Evolutionary conservation across 108 stramenopile genomes (phyloP).

Genomic region (Cyclotella sp.): DNA sequence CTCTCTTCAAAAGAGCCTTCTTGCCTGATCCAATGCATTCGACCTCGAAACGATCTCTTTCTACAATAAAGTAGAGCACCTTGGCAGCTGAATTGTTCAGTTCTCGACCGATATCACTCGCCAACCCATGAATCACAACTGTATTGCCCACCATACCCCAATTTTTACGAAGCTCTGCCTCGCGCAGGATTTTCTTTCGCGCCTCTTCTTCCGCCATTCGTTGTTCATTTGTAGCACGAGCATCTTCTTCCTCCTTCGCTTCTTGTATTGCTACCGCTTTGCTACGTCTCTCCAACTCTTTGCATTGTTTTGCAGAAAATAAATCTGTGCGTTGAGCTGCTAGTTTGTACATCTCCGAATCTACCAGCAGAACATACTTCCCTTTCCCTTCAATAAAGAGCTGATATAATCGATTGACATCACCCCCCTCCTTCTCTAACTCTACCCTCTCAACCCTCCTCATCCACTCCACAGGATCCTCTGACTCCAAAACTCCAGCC

Average conservation of each 20-base stretch:
- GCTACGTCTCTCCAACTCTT: conserved; percentile 35
- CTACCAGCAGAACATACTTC: conserved; percentile 36
- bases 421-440: conserved; percentile 39
- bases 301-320: conserved; percentile 46
- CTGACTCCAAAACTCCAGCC: conserved; percentile 44
- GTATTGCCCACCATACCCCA: conserved; percentile 39
- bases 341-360: conserved; percentile 38
- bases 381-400: conserved; percentile 56
- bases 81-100: conserved; percentile 24
- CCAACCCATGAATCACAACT: conserved; percentile 34
- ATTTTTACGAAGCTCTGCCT: conserved; percentile 37
- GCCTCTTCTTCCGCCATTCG: conserved; percentile 30
- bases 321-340: conserved; percentile 46
- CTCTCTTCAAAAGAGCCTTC: conserved; percentile 35
- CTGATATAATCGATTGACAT: conserved; percentile 54
- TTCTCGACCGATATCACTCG: conserved; percentile 24
- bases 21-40: conserved; percentile 17
- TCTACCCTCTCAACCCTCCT: conserved; percentile 18
- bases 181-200: conserved; percentile 28
- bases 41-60: conserved; percentile 48
- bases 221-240: conserved; percentile 24
- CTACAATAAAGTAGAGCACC: conserved; percentile 24
- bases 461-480: conserved; percentile 46
- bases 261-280: conserved; percentile 32
- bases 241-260: conserved; percentile 46